phyloP scores from a whole-genome alignment of 2,329 filamentous ascomycete genomes.

The Trichoderma cornu-damae region DNA sequence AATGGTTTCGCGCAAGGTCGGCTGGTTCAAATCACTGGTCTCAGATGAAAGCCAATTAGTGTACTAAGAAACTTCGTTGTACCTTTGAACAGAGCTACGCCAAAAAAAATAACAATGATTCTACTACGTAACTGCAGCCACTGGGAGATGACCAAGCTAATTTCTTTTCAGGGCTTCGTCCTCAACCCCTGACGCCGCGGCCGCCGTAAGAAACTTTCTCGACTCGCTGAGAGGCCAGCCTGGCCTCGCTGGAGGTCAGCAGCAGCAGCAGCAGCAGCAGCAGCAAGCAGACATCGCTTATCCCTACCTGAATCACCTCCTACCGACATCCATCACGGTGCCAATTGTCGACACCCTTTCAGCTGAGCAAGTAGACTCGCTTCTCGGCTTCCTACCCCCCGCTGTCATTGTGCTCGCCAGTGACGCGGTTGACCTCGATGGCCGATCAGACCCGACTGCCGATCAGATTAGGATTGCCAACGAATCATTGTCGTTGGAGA shows the following conservation, averaged over 20 bases:
- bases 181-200: constrained; percentile 62
- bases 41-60: constrained; percentile 26
- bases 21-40: constrained; percentile 21
- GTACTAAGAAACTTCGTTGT: constrained; percentile 32
- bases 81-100: constrained; percentile 25
- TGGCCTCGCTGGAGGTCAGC: constrained; percentile 36
- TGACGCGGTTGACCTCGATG: constrained; percentile 50
- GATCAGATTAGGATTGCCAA: constrained; percentile 68
- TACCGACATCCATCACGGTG: constrained; percentile 71
- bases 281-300: constrained; percentile 55
- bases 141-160: constrained; percentile 13
- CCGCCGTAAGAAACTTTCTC: constrained; percentile 82
- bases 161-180: constrained; percentile 51
- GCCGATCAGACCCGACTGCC: constrained; percentile 60
- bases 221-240: constrained; percentile 65
- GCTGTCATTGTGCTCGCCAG: constrained; percentile 72
- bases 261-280: constrained; percentile 26
- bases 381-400: constrained; percentile 74
- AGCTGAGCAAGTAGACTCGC: constrained; percentile 63
- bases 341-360: constrained; percentile 64
- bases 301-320: constrained; percentile 79
- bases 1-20: constrained; percentile 24
- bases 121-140: constrained; percentile 2
- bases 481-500: constrained; percentile 62
- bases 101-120: constrained; percentile 21